Base-by-base conservation (phyloP, 371 early-diverging fungal species). In the Choanephora cucurbitarum region DNA sequence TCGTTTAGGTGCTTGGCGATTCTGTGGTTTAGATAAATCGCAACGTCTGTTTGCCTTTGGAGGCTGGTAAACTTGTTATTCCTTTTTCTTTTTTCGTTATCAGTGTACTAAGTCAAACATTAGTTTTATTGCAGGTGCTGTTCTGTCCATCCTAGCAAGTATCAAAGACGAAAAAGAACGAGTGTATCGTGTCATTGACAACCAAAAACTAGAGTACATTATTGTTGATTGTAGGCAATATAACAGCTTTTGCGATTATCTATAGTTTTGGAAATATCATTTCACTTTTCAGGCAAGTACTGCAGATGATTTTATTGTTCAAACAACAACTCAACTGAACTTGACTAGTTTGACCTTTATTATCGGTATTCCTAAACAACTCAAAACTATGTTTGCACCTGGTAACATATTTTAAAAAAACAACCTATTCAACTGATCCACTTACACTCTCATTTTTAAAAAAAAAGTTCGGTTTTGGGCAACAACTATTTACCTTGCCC, bases 41-140 rank as follows among this genome's bases (percentile, higher is more conserved):
- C 91, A 95, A 59, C 85, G 97, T 33, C 80, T 94, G 45, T 92
- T 90, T 73, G 97, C 92, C 6, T 96, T 94, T 74, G 95, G 92
- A 64, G 75, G 67, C 23, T 90, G 89, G 86, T 84, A 57, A 66
- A 46, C 33, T 9, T 4, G 1, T 7, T 21, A 6, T 13, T 6
- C 21, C 13, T 11, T 19, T 8, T 6, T 17, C n/a, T 28, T n/a
- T 21, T 23, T 44, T 32, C 24, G 18, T 24, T 13, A 15, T 43
- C n/a, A n/a, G n/a, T n/a, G n/a, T 10, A n/a, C 22, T 32, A 17
- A 1, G 18, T 21, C 8, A 11, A 18, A 37, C 55, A 28, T 57
- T 59, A 82, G 87, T 63, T 91, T 94, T 54, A 75, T 87, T 15
- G 69, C 79, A 5, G 95, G 95, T 0, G 85, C 92, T 60, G 49